phyloP scores from a whole-genome alignment of 306 rosid species.

The Quercus variabilis region DNA sequence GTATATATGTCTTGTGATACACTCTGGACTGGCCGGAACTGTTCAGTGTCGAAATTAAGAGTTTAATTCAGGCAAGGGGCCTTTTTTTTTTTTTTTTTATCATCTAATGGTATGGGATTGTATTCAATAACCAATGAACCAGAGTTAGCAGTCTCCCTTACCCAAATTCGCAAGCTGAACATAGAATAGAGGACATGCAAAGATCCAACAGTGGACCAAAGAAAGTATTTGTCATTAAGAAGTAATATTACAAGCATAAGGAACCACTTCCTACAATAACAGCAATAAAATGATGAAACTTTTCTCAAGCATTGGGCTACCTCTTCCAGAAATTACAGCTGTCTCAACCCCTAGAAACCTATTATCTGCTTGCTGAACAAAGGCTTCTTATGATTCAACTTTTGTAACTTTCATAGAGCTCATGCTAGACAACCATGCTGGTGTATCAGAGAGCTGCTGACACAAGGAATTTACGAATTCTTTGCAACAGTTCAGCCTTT shows the following conservation, averaged over 20 bases:
- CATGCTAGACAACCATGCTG: background rate
- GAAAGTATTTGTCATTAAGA: background rate
- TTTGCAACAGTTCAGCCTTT: slow-evolving; percentile 85
- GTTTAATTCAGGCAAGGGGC: no score
- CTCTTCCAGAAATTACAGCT: background rate
- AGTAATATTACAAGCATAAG: background rate
- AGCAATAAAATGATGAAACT: background rate
- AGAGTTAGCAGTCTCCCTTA: no score
- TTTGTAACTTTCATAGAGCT: background rate
- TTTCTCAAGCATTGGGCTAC: background rate
- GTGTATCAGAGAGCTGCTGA: slow-evolving; percentile 52
- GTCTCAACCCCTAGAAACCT: background rate
- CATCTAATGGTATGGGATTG: no score
- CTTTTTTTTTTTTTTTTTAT: no score
- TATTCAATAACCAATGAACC: no score
- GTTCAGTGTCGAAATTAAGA: no score
- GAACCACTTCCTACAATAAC: background rate
- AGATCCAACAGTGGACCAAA: background rate
- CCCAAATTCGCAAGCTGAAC: background rate
- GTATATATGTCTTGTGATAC: no score
- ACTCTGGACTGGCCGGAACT: no score
- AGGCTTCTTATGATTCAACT: background rate
- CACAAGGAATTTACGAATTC: slow-evolving; percentile 63
- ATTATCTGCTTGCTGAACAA: background rate
- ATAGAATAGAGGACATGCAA: background rate